Conservation (phyloP, 192 early-diverging fungal genomes). For the Backusella australiensis region DNA sequence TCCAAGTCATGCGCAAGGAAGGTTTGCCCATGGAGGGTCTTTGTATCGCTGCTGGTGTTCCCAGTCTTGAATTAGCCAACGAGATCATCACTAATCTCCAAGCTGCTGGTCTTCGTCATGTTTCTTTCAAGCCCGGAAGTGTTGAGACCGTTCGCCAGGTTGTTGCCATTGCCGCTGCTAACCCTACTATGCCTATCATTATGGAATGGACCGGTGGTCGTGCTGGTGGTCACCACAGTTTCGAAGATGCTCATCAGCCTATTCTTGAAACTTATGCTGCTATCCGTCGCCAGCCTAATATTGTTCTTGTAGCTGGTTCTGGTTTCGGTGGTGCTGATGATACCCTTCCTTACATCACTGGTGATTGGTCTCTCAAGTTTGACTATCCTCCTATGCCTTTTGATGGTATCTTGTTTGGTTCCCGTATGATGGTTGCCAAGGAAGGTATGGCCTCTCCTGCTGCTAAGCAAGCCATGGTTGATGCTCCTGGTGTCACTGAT, state of each 20-base stretch:
- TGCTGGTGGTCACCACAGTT: constrained; percentile 95
- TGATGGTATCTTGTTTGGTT: constrained; percentile 94
- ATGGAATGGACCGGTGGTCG: constrained; percentile 98
- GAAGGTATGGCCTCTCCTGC: constrained; percentile 75
- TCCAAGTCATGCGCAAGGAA: constrained; percentile 74
- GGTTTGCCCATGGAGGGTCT: constrained; percentile 88
- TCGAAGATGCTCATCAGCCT: constrained; percentile 92
- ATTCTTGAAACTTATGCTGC: constrained; percentile 84
- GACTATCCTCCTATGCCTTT: constrained; percentile 92
- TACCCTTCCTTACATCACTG: constrained; percentile 88
- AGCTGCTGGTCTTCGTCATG: constrained; percentile 72
- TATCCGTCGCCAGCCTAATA: constrained; percentile 77
- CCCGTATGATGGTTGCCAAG: constrained; percentile 93
- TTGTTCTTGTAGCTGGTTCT: constrained; percentile 86
- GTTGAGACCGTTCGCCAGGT: constrained; percentile 74
- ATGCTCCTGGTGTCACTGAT: constrained; percentile 77
- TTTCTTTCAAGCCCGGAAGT: constrained; percentile 85
- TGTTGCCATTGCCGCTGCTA: constrained; percentile 76
- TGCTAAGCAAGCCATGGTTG: constrained; percentile 87
- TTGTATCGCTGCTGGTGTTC: constrained; percentile 91
- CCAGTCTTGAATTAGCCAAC: constrained; percentile 80
- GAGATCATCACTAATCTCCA: constrained; percentile 75
- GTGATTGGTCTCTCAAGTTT: constrained; percentile 82
- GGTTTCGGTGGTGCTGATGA: constrained; percentile 88
- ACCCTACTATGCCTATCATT: constrained; percentile 82